Evolutionary conservation across 169 alveolate genomes (phyloP).

Genomic region (Cyclospora cayetanensis): DNA sequence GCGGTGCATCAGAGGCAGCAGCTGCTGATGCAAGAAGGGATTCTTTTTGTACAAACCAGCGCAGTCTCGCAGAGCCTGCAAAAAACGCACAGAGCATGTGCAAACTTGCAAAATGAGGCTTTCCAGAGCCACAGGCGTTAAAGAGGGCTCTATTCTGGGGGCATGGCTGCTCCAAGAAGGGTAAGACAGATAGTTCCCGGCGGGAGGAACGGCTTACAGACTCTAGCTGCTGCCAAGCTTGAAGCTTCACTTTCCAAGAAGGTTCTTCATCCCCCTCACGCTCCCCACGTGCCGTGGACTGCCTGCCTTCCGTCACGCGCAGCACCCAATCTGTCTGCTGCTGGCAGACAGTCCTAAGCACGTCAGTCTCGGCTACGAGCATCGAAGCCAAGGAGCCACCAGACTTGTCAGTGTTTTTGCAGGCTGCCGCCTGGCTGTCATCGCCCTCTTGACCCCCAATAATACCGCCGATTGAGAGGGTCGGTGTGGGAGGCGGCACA

Average conservation of each 20-base stretch:
- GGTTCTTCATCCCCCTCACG: conserved; percentile 48
- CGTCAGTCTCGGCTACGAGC: conserved; percentile 60
- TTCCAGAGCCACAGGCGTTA: no score
- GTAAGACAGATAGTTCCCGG: not conserved
- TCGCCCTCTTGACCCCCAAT: not conserved
- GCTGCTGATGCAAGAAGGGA: conserved; percentile 61
- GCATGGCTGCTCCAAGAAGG: no score
- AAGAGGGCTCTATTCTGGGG: no score
- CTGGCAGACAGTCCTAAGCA: conserved; percentile 61
- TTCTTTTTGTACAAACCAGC: conserved; percentile 51
- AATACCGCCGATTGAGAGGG: conserved; percentile 22
- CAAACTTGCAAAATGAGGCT: not conserved
- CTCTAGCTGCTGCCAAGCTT: conserved; percentile 71
- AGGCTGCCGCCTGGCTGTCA: not conserved
- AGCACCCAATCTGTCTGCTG: conserved; percentile 63
- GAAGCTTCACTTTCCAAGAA: conserved; percentile 69
- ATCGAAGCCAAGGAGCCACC: conserved; percentile 7
- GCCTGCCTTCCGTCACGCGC: conserved; percentile 58
- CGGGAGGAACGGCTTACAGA: not conserved
- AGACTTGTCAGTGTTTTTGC: not conserved
- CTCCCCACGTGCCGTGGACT: conserved; percentile 44
- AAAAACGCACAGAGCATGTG: not conserved
- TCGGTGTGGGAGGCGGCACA: conserved; percentile 10
- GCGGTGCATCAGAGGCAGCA: conserved; percentile 68
- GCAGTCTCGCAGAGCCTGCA: conserved; percentile 68